Conservation (phyloP, 768 basidiomycete species). For the Gloeostereum incarnatum region DNA sequence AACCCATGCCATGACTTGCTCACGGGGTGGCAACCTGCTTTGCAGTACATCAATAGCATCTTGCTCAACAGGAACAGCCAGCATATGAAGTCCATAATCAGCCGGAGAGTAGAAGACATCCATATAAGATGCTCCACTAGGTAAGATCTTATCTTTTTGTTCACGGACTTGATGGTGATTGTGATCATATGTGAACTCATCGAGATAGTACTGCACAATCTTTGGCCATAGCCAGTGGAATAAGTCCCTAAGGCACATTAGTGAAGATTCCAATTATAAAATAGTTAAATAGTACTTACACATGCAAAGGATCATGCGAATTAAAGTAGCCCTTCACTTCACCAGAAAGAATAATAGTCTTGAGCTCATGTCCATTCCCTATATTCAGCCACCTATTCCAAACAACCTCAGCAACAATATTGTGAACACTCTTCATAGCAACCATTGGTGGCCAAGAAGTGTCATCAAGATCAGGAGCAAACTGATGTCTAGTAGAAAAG, state of each 20-base stretch:
- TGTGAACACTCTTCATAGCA: conserved; percentile 18
- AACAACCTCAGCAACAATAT: conserved; percentile 19
- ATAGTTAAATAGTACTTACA: not conserved
- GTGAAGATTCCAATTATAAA: not conserved
- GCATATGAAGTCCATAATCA: not conserved
- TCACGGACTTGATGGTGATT: conserved; percentile 11
- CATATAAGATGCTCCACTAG: not conserved
- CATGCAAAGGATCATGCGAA: not conserved
- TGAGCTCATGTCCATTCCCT: no score
- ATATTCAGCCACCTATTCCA: conserved; percentile 16
- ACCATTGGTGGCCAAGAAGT: conserved; percentile 10
- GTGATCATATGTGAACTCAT: conserved; percentile 14
- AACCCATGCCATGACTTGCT: not conserved
- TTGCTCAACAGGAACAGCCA: not conserved
- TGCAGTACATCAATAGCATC: not conserved
- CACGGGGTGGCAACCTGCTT: not conserved
- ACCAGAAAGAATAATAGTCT: not conserved
- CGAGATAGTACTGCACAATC: conserved; percentile 11
- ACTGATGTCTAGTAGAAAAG: conserved; percentile 9
- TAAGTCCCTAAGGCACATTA: conserved; percentile 7
- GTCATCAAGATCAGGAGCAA: conserved; percentile 14
- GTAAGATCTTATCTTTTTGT: conserved; percentile 8
- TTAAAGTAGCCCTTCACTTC: not conserved
- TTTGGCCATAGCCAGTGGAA: conserved; percentile 18
- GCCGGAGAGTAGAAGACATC: not conserved